Evolutionary conservation across 1,284 basidiomycete species (phyloP), one percentile per base, ranked within the genome.

Genomic region (Ganoderma sinense): DNA sequence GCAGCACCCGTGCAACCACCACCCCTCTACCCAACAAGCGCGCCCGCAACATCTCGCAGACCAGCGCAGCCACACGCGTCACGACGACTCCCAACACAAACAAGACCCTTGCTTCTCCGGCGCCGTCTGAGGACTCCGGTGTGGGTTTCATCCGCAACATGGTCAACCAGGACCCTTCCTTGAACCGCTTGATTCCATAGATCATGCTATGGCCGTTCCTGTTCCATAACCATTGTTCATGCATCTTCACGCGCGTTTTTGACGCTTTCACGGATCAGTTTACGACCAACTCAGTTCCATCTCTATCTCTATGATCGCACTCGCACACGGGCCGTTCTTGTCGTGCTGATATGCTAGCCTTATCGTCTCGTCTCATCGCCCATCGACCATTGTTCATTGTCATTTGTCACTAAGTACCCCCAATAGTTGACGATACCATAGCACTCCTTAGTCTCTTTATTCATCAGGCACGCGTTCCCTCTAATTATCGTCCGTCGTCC

Each of bases 51-150:
- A 87, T 83, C 1, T 93, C 92, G n/a, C 91, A 92, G 78, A 90
- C 87, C 13, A 91, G 89, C 74, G 82, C 86, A 23, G 84, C 85
- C 18, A 84, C 86, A 13, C 80, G 81, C 43, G 80, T 83, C 14
- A 78, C 80, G 0, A 75, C 81, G 41, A 73, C 72, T 4, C 72
- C 72, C 11, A 62, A 65, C 18, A 79, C 83, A 56, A 81, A 82
- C 62, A 92, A 91, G 79, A 80, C 83, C 41, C 82, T 92, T 40
- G 82, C 87, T 20, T 93, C 92, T 11, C 92, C 93, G 69, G 91
- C 91, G 41, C 92, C 90, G n/a, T 93, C 91, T 51, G 93, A 94
- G 78, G 93, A 94, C 79, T 94, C 93, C 66, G 92, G 91, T 73
- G 91, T 94, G 74, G 92, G 91, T 71, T 80, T 94, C 76, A 93